Conservation (phyloP, 2,329 filamentous ascomycete genomes). For the Aureobasidium musti region DNA sequence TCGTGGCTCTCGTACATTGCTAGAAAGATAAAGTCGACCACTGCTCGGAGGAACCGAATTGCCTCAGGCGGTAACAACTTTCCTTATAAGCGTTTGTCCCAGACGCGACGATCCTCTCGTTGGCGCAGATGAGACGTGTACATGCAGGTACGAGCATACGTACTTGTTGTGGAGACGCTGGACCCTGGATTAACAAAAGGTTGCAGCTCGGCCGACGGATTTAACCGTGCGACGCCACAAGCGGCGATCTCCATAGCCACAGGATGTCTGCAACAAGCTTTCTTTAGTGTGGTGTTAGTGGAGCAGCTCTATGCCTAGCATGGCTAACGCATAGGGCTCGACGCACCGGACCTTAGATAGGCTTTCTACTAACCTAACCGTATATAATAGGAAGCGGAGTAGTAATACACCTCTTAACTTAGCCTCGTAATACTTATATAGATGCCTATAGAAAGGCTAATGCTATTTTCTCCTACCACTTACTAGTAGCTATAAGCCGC, state of each 20-base stretch:
- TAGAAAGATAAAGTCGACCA: no score
- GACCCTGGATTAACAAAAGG: slow-evolving; percentile 5
- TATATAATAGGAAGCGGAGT: slow-evolving; percentile 23
- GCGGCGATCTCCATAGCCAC: slow-evolving; percentile 1
- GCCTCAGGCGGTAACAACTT: no score
- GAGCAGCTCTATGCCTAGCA: not conserved
- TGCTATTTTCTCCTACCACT: not conserved
- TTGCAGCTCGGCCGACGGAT: not conserved
- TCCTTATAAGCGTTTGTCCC: no score
- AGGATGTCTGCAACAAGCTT: slow-evolving; percentile 22
- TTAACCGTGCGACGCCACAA: slow-evolving; percentile 5
- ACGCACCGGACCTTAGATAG: slow-evolving; percentile 4
- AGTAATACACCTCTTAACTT: slow-evolving; percentile 22
- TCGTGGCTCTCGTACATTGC: no score
- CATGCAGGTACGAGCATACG: not conserved
- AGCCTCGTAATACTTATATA: slow-evolving; percentile 26
- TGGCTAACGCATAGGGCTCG: slow-evolving; percentile 10
- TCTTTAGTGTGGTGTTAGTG: slow-evolving; percentile 7
- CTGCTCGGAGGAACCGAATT: no score
- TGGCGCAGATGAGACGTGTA: no score
- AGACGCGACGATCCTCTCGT: no score
- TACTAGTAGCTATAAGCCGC: no score
- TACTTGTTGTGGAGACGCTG: not conserved
- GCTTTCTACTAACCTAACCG: slow-evolving; percentile 9
- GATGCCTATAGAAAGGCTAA: slow-evolving; percentile 9